phyloP scores from a whole-genome alignment of 2,329 filamentous ascomycete species.

The Colletotrichum spaethianum region DNA sequence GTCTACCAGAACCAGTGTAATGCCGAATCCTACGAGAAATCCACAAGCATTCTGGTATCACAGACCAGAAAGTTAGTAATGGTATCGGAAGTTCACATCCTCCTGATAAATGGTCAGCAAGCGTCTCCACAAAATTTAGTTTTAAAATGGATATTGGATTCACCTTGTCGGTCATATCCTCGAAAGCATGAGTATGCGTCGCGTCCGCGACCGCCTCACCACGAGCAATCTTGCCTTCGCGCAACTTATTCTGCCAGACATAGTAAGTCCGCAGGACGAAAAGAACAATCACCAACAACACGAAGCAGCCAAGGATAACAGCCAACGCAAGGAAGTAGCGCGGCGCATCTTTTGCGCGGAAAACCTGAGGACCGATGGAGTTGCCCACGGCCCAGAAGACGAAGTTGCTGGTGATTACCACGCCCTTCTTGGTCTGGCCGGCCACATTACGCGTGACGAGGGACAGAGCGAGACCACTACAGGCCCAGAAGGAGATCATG shows the following conservation, averaged over 20 bases:
- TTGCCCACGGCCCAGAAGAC: constrained; percentile 59
- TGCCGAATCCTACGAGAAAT: background rate
- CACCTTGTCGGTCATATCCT: constrained; percentile 74
- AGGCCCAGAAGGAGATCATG: constrained; percentile 59
- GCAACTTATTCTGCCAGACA: constrained; percentile 30
- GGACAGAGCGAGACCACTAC: constrained; percentile 58
- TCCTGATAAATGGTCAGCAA: constrained; percentile 10
- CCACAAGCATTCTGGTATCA: too few relatives aligned
- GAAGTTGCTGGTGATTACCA: constrained; percentile 57
- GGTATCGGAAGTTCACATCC: constrained; percentile 34
- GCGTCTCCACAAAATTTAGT: too few relatives aligned
- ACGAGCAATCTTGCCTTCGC: constrained; percentile 24
- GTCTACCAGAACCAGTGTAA: background rate
- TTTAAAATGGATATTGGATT: constrained; percentile 63
- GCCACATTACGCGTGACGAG: constrained; percentile 58
- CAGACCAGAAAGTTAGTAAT: background rate
- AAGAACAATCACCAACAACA: constrained; percentile 13
- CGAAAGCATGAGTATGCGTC: constrained; percentile 64
- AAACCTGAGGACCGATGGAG: constrained; percentile 58
- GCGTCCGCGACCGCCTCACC: constrained; percentile 23
- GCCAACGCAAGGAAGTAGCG: constrained; percentile 45
- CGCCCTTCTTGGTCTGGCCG: constrained; percentile 61
- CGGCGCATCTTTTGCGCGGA: constrained; percentile 52
- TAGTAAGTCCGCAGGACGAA: constrained; percentile 30
- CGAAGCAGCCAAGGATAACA: constrained; percentile 25